phyloP scores from a whole-genome alignment of 176 grass and related monocot genomes.

The Bonia amplexicaulis region DNA sequence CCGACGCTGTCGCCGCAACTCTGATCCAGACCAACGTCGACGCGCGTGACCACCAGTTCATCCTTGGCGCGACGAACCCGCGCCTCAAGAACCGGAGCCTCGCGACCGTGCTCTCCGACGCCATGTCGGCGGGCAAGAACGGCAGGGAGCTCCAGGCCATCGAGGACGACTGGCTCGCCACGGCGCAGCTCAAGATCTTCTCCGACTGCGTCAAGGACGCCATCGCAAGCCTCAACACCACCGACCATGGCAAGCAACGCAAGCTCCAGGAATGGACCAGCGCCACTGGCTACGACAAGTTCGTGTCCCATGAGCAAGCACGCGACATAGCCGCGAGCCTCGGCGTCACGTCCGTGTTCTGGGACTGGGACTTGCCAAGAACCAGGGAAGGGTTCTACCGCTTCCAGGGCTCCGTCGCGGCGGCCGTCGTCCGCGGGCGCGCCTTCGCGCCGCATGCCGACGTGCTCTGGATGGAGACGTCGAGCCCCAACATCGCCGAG shows the following conservation, averaged over 20 bases:
- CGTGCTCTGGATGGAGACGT: constrained; percentile 96
- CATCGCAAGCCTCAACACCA: constrained; percentile 31
- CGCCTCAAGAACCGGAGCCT: constrained; percentile 39
- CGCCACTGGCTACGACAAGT: constrained; percentile 48
- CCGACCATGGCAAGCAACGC: constrained; percentile 46
- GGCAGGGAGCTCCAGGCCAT: constrained; percentile 66
- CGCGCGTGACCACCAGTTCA: constrained; percentile 85
- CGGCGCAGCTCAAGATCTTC: constrained; percentile 74
- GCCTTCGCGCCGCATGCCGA: constrained; percentile 74
- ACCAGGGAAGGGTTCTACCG: constrained; percentile 92
- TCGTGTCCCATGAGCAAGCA: constrained; percentile 54
- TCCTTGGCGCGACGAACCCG: constrained; percentile 65
- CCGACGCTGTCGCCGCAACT: constrained; percentile 73
- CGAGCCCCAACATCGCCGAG: constrained; percentile 71
- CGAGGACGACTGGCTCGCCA: constrained; percentile 64
- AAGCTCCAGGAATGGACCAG: constrained; percentile 56
- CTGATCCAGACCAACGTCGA: constrained; percentile 95
- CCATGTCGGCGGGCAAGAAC: constrained; percentile 45
- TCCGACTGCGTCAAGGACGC: constrained; percentile 55
- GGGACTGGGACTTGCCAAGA: constrained; percentile 89
- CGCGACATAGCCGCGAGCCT: constrained; percentile 58
- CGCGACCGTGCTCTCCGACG: constrained; percentile 31
- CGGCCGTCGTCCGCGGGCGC: constrained; percentile 65
- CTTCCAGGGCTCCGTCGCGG: constrained; percentile 68
- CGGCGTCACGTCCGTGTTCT: constrained; percentile 55